Percentiles rank a stretch among this genome's conserved stretches.
Evolutionary conservation across 192 early-diverging fungal species (phyloP).

Genomic region (Coemansia sp.): DNA sequence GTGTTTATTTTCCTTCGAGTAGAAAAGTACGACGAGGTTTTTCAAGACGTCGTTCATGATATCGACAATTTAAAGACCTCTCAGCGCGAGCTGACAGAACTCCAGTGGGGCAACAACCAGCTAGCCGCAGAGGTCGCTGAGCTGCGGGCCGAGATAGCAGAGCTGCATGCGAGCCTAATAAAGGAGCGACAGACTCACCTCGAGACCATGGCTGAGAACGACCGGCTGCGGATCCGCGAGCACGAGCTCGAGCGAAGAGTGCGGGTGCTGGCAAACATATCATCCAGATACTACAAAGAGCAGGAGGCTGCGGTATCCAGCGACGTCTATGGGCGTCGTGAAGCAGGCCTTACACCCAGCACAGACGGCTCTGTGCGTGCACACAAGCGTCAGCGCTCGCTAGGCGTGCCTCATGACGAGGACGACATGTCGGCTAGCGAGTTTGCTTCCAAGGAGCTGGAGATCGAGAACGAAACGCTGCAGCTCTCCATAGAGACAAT

Average conservation of each 20-base stretch:
- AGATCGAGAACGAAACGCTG: slow-evolving; percentile 48
- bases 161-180: slow-evolving; percentile 29
- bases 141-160: slow-evolving; percentile 35
- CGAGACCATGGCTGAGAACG: slow-evolving; percentile 48
- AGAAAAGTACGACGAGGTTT: slow-evolving; percentile 53
- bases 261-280: slow-evolving; percentile 33
- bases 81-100: slow-evolving; percentile 40
- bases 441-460: slow-evolving; percentile 37
- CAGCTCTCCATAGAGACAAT: slow-evolving; percentile 50
- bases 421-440: slow-evolving; percentile 19
- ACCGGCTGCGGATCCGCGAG: slow-evolving; percentile 43
- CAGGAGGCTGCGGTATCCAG: slow-evolving; percentile 15
- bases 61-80: slow-evolving; percentile 44
- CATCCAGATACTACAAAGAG: slow-evolving; percentile 34
- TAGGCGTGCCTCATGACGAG: slow-evolving; percentile 4
- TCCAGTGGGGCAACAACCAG: slow-evolving; percentile 46
- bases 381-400: slow-evolving; percentile 33
- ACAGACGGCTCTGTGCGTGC: slow-evolving; percentile 22
- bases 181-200: slow-evolving; percentile 47
- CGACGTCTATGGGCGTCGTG: background rate
- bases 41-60: slow-evolving; percentile 34
- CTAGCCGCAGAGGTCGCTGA: slow-evolving; percentile 32
- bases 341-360: slow-evolving; percentile 3
- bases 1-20: no score
- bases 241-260: slow-evolving; percentile 48